phyloP scores from a whole-genome alignment of 495 filamentous ascomycete species.

The Jackrogersella multiformis region DNA sequence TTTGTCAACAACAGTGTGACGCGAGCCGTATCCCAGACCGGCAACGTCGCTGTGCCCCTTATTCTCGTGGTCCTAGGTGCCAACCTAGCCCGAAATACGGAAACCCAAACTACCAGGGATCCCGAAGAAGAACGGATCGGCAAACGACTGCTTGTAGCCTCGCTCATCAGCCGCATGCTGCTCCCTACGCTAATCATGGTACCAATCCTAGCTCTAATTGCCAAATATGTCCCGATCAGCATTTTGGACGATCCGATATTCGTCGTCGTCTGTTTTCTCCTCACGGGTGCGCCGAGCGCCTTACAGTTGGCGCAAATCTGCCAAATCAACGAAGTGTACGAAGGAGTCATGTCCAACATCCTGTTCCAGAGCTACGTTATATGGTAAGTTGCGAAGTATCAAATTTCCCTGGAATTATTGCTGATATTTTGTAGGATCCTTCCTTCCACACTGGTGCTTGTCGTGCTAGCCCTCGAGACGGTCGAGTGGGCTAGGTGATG shows the following conservation, averaged over 20 bases:
- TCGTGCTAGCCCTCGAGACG: conserved; percentile 91
- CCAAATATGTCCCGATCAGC: conserved; percentile 91
- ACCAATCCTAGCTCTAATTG: conserved; percentile 86
- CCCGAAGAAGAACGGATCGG: conserved; percentile 72
- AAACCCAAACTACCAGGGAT: conserved; percentile 66
- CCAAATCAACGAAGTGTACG: conserved; percentile 96
- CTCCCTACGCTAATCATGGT: conserved; percentile 93
- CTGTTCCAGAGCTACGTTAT: conserved; percentile 98
- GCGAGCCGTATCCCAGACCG: conserved; percentile 82
- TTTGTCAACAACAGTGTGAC: conserved; percentile 95
- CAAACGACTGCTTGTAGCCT: conserved; percentile 82
- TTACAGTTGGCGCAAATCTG: conserved; percentile 97
- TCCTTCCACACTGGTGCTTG: conserved; percentile 88
- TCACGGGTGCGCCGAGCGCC: conserved; percentile 93
- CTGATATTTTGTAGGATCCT: conserved; percentile 72
- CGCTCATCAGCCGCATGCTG: conserved; percentile 88
- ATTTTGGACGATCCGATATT: conserved; percentile 98
- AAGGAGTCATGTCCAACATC: conserved; percentile 89
- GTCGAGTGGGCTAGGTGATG: conserved; percentile 79
- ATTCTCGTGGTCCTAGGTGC: conserved; percentile 97
- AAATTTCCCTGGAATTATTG: conserved; percentile 18
- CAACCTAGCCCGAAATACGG: conserved; percentile 84
- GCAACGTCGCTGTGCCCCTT: conserved; percentile 90
- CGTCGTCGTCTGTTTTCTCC: conserved; percentile 94
- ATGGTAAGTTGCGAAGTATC: conserved; percentile 66